Base-by-base conservation (phyloP, 1,284 basidiomycete species). In the Sporisorium exsertum region DNA sequence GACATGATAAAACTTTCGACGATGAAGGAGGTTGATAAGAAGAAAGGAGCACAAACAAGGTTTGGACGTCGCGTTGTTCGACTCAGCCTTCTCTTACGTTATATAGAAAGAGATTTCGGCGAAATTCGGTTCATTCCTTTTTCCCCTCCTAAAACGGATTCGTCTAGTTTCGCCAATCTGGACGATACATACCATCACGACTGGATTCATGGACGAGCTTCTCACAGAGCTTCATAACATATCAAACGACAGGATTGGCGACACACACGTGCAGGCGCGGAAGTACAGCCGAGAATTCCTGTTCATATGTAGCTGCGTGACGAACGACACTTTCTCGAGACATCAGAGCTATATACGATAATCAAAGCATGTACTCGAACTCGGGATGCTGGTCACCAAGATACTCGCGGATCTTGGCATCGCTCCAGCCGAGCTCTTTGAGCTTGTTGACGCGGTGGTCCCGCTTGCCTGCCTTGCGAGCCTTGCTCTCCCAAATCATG, bases 331-430 rank as follows among this genome's bases (percentile, higher is more conserved):
- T 32, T 32, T 10, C 32, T 7, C 32, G 16, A 18, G 22, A 7
- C 27, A 7, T 40, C 42, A 20, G 57, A 20, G 57, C 47, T 60
- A 52, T 46, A 64, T 5, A 35, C 10, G 29, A 37, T 12, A 8
- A 58, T 69, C 56, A 75, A 20, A 75, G 72, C 58, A 70, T 75
- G 68, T 71, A 75, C 29, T 47, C 47, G 58, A 71, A 84, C 26
- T 80, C 79, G 20, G 82, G 79, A 37, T 82, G 79, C 29, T 69
- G 65, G 50, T 84, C 82, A 29, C 82, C 82, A 13, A 84, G 70
- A 50, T 78, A 78, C 43, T 69, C 67, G 33, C 76, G 71, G 50
- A 83, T 78, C 27, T 70, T 63, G 35, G 75, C 76, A 29, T 77
- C 62, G 27, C 56, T 54, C 80, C 75, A 80, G 18, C 77, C 71